These are phyloP conservation scores for Citeromyces nyonsensis DNA, from an alignment of 805 yeast species.

Conservation along the genomic window DNA sequence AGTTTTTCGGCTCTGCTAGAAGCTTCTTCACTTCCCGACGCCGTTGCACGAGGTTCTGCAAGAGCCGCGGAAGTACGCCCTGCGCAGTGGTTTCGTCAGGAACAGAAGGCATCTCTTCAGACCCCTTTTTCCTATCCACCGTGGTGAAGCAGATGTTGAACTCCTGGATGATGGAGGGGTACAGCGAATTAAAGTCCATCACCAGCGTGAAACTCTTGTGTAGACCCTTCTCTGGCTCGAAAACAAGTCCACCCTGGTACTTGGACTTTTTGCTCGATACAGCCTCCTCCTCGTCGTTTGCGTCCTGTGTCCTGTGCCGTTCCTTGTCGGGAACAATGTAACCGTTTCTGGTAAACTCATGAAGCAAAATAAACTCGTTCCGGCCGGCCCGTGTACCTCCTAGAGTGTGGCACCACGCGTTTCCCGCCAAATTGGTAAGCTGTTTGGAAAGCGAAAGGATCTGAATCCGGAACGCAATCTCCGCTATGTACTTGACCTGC, in stretches of 20 bases:
- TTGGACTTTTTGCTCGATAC: slow-evolving; percentile 47
- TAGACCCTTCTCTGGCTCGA: slow-evolving; percentile 92
- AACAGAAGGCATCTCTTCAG: slow-evolving; percentile 51
- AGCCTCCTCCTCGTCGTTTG: slow-evolving; percentile 24
- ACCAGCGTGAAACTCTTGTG: slow-evolving; percentile 82
- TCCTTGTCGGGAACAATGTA: slow-evolving; percentile 84
- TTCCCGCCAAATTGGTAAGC: slow-evolving; percentile 87
- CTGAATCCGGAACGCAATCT: slow-evolving; percentile 70
- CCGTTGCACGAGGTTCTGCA: slow-evolving; percentile 73
- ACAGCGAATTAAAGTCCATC: slow-evolving; percentile 95
- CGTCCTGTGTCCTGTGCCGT: slow-evolving; percentile 20
- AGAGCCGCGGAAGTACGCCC: slow-evolving; percentile 79
- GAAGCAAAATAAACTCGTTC: slow-evolving; percentile 83
- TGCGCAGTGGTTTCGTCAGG: slow-evolving; percentile 43
- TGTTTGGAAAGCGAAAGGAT: slow-evolving; percentile 82
- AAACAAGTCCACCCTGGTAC: slow-evolving; percentile 86
- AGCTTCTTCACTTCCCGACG: slow-evolving; percentile 86
- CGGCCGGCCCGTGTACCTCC: slow-evolving; percentile 94
- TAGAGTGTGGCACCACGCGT: slow-evolving; percentile 91
- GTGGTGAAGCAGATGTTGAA: slow-evolving; percentile 95
- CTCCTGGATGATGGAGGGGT: slow-evolving; percentile 95
- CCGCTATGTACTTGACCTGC: slow-evolving; percentile 58
- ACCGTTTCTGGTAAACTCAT: slow-evolving; percentile 71
- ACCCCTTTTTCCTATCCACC: slow-evolving; percentile 47
- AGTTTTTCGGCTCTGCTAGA: slow-evolving; percentile 58